A percentile compares a stretch with the other conserved stretches of the same genome.
These are phyloP conservation scores for Cyberlindnera maritima DNA, from an alignment of 805 yeast species.

Conservation along the genomic window DNA sequence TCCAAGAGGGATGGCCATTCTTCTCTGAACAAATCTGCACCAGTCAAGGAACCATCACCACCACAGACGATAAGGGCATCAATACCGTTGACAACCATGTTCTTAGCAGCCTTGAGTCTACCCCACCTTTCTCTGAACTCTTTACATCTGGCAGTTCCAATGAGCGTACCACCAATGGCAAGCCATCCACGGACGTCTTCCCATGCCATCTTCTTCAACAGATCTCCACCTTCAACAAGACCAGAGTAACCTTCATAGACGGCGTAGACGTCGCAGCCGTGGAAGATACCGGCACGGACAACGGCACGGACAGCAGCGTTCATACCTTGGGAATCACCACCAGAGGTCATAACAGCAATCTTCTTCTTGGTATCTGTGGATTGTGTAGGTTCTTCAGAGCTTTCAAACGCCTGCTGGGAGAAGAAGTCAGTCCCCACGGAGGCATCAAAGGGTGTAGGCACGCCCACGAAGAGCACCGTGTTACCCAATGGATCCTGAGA, in stretches of 20 bases:
- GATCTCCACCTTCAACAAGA: conserved; percentile 79
- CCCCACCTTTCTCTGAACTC: conserved; percentile 86
- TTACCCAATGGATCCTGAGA: conserved; percentile 67
- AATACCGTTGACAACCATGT: conserved; percentile 82
- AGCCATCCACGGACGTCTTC: conserved; percentile 93
- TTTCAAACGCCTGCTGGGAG: conserved; percentile 9
- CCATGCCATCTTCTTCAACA: conserved; percentile 81
- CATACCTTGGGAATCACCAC: conserved; percentile 99
- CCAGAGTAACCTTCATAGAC: conserved; percentile 96
- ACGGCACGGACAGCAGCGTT: conserved; percentile 94
- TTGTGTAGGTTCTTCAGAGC: conserved; percentile 1
- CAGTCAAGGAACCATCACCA: conserved; percentile 98
- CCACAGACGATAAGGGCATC: conserved; percentile 96
- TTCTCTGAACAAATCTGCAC: conserved; percentile 89
- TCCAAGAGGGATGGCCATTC: conserved; percentile 91
- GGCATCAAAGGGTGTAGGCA: conserved; percentile 23
- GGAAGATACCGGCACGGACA: conserved; percentile 84
- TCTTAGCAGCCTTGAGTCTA: conserved; percentile 76
- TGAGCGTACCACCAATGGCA: conserved; percentile 89
- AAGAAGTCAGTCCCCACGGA: conserved; percentile 19
- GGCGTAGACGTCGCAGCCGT: conserved; percentile 88
- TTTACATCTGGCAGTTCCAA: conserved; percentile 93
- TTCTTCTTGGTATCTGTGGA: conserved; percentile 30
- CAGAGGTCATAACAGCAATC: conserved; percentile 96
- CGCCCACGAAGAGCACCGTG: conserved; percentile 36